Evolutionary conservation across 176 grass and related monocot genomes (phyloP).

Genomic region (Carex kokanica): DNA sequence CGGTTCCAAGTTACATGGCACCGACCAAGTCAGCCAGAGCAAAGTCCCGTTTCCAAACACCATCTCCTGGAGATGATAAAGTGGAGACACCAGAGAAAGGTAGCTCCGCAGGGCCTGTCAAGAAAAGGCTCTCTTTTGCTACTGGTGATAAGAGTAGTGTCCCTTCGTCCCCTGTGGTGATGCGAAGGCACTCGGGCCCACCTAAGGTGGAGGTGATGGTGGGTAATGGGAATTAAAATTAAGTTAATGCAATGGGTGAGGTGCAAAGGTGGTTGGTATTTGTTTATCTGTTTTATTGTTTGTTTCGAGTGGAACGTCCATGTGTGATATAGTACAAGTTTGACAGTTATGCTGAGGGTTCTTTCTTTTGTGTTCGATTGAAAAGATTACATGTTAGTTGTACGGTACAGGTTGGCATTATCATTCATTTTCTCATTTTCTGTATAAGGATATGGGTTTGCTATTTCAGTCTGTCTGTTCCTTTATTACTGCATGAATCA

Average conservation of each 20-base stretch:
- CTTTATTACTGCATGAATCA: background rate
- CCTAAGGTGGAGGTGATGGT: slow-evolving; percentile 61
- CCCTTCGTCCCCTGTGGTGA: slow-evolving; percentile 26
- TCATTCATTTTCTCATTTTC: slow-evolving; percentile 30
- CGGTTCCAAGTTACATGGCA: slow-evolving; percentile 79
- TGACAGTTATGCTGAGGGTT: slow-evolving; percentile 8
- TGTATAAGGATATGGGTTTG: slow-evolving; percentile 25
- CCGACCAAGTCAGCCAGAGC: slow-evolving; percentile 81
- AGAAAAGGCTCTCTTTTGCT: slow-evolving; percentile 85
- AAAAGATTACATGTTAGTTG: slow-evolving; percentile 20
- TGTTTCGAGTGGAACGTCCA: slow-evolving; percentile 25
- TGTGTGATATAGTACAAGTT: slow-evolving; percentile 24
- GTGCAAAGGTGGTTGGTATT: slow-evolving; percentile 23
- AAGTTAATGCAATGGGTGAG: slow-evolving; percentile 22
- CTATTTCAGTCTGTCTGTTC: slow-evolving; percentile 4
- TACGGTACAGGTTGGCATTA: slow-evolving; percentile 17
- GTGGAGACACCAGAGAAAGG: slow-evolving; percentile 55
- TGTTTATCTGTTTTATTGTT: slow-evolving; percentile 26
- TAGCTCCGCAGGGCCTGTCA: slow-evolving; percentile 36
- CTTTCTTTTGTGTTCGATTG: slow-evolving; percentile 18
- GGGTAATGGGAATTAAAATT: slow-evolving; percentile 38
- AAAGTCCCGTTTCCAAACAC: slow-evolving; percentile 59
- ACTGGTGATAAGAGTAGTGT: slow-evolving; percentile 32
- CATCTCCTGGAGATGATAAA: slow-evolving; percentile 34
- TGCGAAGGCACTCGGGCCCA: slow-evolving; percentile 74